Conservation (phyloP, 371 early-diverging fungal genomes). For the Rhizopus sp. region DNA sequence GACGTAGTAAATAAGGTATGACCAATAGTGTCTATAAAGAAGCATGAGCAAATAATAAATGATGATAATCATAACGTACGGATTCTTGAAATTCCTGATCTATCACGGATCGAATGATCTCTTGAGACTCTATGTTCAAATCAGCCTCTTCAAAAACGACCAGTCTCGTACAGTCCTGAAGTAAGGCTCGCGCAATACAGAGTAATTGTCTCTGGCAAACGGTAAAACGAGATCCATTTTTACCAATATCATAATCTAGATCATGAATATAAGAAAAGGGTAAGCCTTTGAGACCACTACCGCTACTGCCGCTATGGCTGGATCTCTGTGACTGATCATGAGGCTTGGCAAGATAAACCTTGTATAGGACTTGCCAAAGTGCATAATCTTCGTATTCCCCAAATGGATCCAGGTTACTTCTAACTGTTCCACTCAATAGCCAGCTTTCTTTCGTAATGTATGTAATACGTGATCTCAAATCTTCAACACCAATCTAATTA, state of each 20-base stretch:
- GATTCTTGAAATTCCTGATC: constrained; percentile 76
- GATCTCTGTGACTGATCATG: constrained; percentile 24
- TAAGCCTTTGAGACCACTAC: neutral
- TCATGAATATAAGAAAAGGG: constrained; percentile 37
- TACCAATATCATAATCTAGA: constrained; percentile 59
- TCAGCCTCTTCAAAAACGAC: constrained; percentile 83
- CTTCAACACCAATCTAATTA: constrained; percentile 61
- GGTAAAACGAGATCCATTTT: constrained; percentile 69
- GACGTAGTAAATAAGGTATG: constrained; percentile 81
- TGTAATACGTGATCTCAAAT: constrained; percentile 70
- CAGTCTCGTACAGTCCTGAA: constrained; percentile 68
- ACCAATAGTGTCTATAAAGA: constrained; percentile 72
- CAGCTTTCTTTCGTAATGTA: constrained; percentile 88
- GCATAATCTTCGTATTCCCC: constrained; percentile 72
- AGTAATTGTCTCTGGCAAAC: constrained; percentile 84
- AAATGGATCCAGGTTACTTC: constrained; percentile 84
- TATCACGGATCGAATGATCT: constrained; percentile 77
- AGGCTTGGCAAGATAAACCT: constrained; percentile 58
- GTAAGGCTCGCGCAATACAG: constrained; percentile 77
- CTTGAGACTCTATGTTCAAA: constrained; percentile 67
- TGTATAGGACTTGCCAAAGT: constrained; percentile 81
- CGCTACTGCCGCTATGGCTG: neutral
- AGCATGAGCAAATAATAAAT: neutral
- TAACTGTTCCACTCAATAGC: constrained; percentile 70
- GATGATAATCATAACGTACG: constrained; percentile 22